phyloP scores from a whole-genome alignment of 2,329 filamentous ascomycete genomes.

The Cucurbitaria berberidis region DNA sequence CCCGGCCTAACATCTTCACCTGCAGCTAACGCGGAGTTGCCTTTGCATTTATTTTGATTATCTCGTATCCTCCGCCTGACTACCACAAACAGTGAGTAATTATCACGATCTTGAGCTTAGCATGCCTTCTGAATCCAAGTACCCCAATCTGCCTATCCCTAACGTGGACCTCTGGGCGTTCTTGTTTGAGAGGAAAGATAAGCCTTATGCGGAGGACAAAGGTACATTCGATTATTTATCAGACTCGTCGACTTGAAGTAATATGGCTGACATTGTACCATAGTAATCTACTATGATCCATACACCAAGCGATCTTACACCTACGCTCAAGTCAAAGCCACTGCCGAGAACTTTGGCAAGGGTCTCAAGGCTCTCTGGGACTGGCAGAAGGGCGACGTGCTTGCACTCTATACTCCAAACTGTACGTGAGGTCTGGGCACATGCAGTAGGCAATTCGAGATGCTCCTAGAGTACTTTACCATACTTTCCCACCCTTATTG shows the following conservation, averaged over 20 bases:
- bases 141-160: conserved; percentile 71
- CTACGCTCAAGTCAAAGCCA: conserved; percentile 68
- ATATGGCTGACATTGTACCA: conserved; percentile 9
- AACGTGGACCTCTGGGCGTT: conserved; percentile 78
- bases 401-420: conserved; percentile 85
- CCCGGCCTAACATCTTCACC: conserved; percentile 22
- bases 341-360: conserved; percentile 77
- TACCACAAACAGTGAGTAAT: conserved; percentile 4
- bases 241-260: background rate
- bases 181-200: conserved; percentile 73
- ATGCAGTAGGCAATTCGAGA: background rate
- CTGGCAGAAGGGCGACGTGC: conserved; percentile 83
- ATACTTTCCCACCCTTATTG: background rate
- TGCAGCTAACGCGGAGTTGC: conserved; percentile 25
- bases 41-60: conserved; percentile 8
- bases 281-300: conserved; percentile 80
- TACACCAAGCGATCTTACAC: conserved; percentile 74
- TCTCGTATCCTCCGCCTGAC: conserved; percentile 6
- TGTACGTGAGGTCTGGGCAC: conserved; percentile 42
- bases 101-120: conserved; percentile 13
- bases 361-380: conserved; percentile 76
- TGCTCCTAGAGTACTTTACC: no score
- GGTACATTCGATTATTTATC: conserved; percentile 53
- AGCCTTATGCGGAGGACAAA: conserved; percentile 73
- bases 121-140: conserved; percentile 76